Conservation (phyloP, 352 stramenopile species). For the Elongisporangium undulatum region DNA sequence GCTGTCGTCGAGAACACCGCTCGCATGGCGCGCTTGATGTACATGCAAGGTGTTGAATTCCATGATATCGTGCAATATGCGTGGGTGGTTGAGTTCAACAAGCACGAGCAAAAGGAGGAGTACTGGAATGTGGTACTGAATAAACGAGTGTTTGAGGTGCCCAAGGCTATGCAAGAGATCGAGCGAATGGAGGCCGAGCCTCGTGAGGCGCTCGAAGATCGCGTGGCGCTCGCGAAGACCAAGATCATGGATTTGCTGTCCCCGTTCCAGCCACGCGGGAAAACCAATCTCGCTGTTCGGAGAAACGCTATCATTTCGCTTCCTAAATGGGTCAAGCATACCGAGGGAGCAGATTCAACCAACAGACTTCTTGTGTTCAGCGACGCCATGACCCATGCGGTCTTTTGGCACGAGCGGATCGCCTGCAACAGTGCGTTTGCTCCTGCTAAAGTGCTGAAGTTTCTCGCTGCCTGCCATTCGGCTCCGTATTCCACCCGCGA, state of each 20-base stretch:
- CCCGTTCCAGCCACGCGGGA: constrained; percentile 46
- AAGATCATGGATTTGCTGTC: constrained; percentile 53
- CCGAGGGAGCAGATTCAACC: constrained; percentile 1
- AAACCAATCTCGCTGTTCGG: constrained; percentile 29
- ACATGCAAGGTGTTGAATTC: constrained; percentile 65
- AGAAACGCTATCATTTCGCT: constrained; percentile 42
- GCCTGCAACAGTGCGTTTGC: constrained; percentile 26
- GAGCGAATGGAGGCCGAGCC: constrained; percentile 55
- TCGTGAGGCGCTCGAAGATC: constrained; percentile 41
- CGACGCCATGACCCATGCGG: constrained; percentile 36
- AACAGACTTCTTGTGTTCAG: constrained; percentile 19
- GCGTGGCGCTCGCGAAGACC: constrained; percentile 44
- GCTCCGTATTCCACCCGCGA: constrained; percentile 19
- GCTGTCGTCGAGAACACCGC: constrained; percentile 21
- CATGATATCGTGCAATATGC: constrained; percentile 60
- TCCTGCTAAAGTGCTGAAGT: constrained; percentile 24
- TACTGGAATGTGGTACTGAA: constrained; percentile 81
- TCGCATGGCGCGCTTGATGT: constrained; percentile 44
- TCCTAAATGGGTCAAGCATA: not conserved
- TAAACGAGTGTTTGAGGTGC: constrained; percentile 36
- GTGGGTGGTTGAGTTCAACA: constrained; percentile 67
- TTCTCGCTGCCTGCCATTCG: constrained; percentile 24
- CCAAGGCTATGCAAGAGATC: constrained; percentile 51
- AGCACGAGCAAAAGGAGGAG: constrained; percentile 38
- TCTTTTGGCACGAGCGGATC: constrained; percentile 62